A percentile compares a stretch with the other conserved stretches of the same genome.
Evolutionary conservation across 1,139 yeast species (phyloP).

Genomic region (Meyerozyma athensensis): DNA sequence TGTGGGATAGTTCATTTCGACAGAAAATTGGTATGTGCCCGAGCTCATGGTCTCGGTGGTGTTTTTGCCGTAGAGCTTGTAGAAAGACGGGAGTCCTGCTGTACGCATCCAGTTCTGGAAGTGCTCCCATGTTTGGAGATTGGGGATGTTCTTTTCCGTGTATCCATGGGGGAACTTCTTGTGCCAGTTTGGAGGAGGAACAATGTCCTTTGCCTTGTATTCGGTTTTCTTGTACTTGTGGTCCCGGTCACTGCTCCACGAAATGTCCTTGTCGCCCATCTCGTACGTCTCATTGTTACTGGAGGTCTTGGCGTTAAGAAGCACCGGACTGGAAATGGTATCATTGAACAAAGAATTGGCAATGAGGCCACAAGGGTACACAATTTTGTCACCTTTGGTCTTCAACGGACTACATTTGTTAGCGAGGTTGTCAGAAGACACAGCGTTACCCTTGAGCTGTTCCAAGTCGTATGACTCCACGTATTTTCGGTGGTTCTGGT

Average conservation of each 20-base stretch:
- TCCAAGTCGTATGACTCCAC: slow-evolving; percentile 64
- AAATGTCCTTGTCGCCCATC: slow-evolving; percentile 53
- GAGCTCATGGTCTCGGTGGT: slow-evolving; percentile 42
- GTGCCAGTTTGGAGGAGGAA: slow-evolving; percentile 78
- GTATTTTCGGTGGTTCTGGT: slow-evolving; percentile 74
- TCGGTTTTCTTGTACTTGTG: slow-evolving; percentile 54
- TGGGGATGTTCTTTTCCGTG: slow-evolving; percentile 59
- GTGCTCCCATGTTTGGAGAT: slow-evolving; percentile 29
- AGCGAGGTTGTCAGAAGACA: slow-evolving; percentile 38
- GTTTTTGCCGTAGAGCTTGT: slow-evolving; percentile 62
- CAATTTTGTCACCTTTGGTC: slow-evolving; percentile 32
- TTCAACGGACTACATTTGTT: slow-evolving; percentile 59
- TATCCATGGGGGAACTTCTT: slow-evolving; percentile 66
- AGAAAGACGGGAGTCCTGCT: slow-evolving; percentile 67
- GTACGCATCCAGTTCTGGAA: slow-evolving; percentile 83
- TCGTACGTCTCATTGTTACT: slow-evolving; percentile 39
- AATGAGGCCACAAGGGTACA: slow-evolving; percentile 76
- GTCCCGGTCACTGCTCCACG: slow-evolving; percentile 62
- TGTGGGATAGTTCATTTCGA: slow-evolving; percentile 69
- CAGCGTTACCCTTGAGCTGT: slow-evolving; percentile 63
- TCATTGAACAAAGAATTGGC: slow-evolving; percentile 77
- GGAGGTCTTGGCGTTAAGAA: slow-evolving; percentile 38
- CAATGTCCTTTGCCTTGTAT: slow-evolving; percentile 54
- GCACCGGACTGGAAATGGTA: slow-evolving; percentile 48
- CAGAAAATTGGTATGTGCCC: slow-evolving; percentile 57